Base-by-base conservation (phyloP, 441 rosid genomes). In the Hypseocharis bilobata region DNA sequence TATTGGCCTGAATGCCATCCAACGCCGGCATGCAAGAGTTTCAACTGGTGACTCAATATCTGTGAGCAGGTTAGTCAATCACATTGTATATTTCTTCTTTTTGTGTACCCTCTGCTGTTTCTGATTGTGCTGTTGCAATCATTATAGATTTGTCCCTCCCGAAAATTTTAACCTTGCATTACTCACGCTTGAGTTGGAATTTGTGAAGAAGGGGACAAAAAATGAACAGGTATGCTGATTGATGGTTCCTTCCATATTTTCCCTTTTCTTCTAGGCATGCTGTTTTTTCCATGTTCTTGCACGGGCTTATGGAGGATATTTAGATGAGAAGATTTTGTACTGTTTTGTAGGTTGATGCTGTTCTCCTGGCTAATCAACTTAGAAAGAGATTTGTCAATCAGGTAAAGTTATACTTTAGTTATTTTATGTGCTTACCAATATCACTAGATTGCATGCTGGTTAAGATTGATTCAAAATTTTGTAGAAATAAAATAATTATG, bases 171-270 rank as follows among this genome's bases (percentile, higher is more conserved):
- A 83, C 62, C 80, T 93, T 29, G 99, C 93, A 5, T 19, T 93
- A 81, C 82, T 93, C 52, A 81, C 81, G 17, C 82, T 86, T 2
- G 99, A 93, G 72, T 71, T 91, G 72, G 97, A 93, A 51, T 93
- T 93, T 74, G 96, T 91, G 30, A 93, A 91, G 77, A 91, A 81
- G 70, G 97, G 96, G 40, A 84, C 91, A 26, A 91, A 81, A 80
- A 91, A 47, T 75, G 96, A 93, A 79, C 87, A 87, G 82, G 99
- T 85, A 62, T 52, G 65, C 60, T 2, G 5, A 54, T 28, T 17
- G 26, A 1, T 51, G 27, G 26, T 19, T 30, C 47, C 54, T 3
- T 70, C 20, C 26, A 47, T 49, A 13, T 22, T 16, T 11, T 6
- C 34, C 23, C 8, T 23, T 23, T 52, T 52, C 10, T 22, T 2